Evolutionary conservation across 1,139 yeast species (phyloP).

Genomic region (Suhomyces anneliseae): DNA sequence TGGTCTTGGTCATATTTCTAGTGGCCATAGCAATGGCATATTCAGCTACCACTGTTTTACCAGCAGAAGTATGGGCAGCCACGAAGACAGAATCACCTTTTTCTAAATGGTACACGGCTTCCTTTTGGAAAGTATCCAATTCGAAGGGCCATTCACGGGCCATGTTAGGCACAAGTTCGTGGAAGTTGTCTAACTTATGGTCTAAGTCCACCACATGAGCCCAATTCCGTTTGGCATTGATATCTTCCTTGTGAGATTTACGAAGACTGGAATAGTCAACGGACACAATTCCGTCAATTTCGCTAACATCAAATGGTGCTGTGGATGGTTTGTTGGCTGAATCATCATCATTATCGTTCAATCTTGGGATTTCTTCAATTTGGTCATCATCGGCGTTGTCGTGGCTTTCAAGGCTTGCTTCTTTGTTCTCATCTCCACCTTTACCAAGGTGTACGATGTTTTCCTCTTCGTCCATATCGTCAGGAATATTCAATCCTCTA

Average conservation of each 20-base stretch:
- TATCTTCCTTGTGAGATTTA: constrained; percentile 27
- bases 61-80: constrained; percentile 97
- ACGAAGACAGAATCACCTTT: constrained; percentile 97
- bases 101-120: constrained; percentile 93
- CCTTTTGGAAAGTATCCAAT: constrained; percentile 93
- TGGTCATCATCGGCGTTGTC: constrained; percentile 2
- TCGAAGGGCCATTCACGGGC: constrained; percentile 94
- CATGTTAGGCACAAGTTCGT: constrained; percentile 86
- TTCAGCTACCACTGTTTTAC: constrained; percentile 91
- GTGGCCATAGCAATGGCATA: constrained; percentile 93
- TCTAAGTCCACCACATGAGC: constrained; percentile 92
- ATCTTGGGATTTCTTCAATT: constrained; percentile 2
- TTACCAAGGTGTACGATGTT: constrained; percentile 3
- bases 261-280: constrained; percentile 43
- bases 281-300: constrained; percentile 79
- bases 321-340: background rate
- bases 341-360: constrained; percentile 3
- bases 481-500: constrained; percentile 56
- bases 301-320: constrained; percentile 37
- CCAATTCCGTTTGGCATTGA: constrained; percentile 64
- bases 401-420: no score
- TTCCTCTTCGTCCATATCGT: constrained; percentile 6
- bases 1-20: constrained; percentile 86
- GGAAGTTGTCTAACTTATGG: constrained; percentile 79
- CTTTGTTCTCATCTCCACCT: constrained; percentile 10